Conservation (phyloP, 306 rosid genomes). For the Cicer yamashitae region DNA sequence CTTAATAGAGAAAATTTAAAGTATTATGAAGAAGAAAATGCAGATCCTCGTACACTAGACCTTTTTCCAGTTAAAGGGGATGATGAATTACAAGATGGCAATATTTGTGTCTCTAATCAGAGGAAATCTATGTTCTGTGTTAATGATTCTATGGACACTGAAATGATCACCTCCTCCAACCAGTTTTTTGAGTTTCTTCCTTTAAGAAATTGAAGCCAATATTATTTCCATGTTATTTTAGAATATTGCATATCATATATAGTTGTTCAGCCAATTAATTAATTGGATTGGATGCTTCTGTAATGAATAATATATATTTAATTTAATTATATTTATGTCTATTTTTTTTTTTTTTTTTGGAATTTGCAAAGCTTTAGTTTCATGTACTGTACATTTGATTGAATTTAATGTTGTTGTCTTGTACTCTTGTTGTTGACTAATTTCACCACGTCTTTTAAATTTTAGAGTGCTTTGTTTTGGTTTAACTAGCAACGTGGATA, state of each 20-base stretch:
- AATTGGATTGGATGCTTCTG: neutral
- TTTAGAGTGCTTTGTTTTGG: conserved; percentile 1
- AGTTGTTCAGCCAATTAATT: neutral
- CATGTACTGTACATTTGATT: neutral
- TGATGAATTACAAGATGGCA: conserved; percentile 26
- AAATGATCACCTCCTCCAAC: conserved; percentile 20
- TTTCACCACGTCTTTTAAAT: conserved; percentile 15
- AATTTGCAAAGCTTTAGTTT: too few relatives aligned
- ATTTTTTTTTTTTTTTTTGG: too few relatives aligned
- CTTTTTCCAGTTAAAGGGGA: conserved; percentile 63
- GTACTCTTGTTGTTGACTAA: neutral
- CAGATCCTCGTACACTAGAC: conserved; percentile 54
- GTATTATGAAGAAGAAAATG: conserved; percentile 35
- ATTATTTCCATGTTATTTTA: conserved; percentile 2
- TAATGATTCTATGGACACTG: conserved; percentile 36
- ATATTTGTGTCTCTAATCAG: neutral
- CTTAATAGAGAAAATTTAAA: conserved; percentile 44
- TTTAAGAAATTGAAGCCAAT: conserved; percentile 45
- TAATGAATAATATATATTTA: conserved; percentile 30
- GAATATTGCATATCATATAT: neutral
- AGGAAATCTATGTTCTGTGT: conserved; percentile 38
- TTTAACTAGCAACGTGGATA: too few relatives aligned
- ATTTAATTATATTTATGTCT: too few relatives aligned
- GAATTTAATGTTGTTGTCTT: conserved; percentile 27
- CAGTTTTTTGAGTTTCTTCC: conserved; percentile 69